These are phyloP conservation scores for Ambrosia trifida DNA, from an alignment of 129 eudicot genomes.

Conservation along the genomic window DNA sequence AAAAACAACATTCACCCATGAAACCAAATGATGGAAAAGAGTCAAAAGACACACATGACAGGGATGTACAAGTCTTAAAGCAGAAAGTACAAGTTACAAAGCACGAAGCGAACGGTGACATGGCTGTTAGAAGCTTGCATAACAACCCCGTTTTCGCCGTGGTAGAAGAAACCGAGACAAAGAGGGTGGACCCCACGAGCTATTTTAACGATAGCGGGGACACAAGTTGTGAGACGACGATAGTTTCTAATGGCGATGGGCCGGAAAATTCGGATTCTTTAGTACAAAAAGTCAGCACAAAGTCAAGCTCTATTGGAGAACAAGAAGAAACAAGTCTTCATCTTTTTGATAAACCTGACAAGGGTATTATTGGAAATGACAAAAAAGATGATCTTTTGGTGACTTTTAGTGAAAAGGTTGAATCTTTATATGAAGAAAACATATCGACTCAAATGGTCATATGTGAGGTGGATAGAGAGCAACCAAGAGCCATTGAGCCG, in stretches of 20 bases:
- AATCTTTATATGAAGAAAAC: conserved; percentile 41
- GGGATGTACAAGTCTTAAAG: conserved; percentile 46
- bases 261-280: conserved; percentile 42
- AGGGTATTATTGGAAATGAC: conserved; percentile 38
- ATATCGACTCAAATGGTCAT: conserved; percentile 25
- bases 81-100: conserved; percentile 38
- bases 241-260: conserved; percentile 47
- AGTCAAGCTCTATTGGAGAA: conserved; percentile 43
- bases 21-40: conserved; percentile 46
- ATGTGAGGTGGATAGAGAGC: conserved; percentile 41
- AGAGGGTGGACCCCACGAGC: conserved; percentile 94
- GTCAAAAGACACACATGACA: conserved; percentile 39
- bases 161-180: conserved; percentile 67
- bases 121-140: conserved; percentile 38
- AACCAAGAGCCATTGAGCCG: conserved; percentile 29
- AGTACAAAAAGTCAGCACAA: conserved; percentile 49
- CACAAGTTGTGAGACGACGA: conserved; percentile 52
- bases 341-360: conserved; percentile 30
- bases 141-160: conserved; percentile 40
- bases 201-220: conserved; percentile 67
- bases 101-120: conserved; percentile 30
- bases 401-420: conserved; percentile 30
- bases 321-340: conserved; percentile 45
- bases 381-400: conserved; percentile 34
- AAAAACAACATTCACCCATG: conserved; percentile 45